phyloP scores from a whole-genome alignment of 1,139 yeast species.

The Scheffersomyces insectosa region DNA sequence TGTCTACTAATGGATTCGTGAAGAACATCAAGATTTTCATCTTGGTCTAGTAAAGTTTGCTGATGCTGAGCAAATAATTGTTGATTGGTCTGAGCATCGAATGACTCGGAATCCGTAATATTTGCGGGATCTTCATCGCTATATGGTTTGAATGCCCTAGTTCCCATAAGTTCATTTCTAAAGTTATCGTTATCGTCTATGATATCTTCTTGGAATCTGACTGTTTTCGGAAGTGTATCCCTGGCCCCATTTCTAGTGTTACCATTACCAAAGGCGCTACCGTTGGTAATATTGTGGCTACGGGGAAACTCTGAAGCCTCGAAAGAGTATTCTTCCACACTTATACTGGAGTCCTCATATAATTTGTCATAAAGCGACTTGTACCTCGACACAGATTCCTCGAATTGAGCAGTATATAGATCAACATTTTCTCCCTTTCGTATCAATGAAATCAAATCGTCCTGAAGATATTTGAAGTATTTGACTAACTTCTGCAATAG shows the following conservation, averaged over 20 bases:
- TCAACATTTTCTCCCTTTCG: slow-evolving; percentile 4
- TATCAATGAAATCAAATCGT: slow-evolving; percentile 26
- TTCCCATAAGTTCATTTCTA: slow-evolving; percentile 17
- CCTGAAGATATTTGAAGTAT: slow-evolving; percentile 30
- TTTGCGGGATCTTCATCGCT: slow-evolving; percentile 12
- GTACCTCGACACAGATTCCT: slow-evolving; percentile 16
- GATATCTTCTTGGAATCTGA: slow-evolving; percentile 52
- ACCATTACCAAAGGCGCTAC: background rate
- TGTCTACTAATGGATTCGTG: slow-evolving; percentile 66
- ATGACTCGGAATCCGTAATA: slow-evolving; percentile 17
- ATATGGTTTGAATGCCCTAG: slow-evolving; percentile 16
- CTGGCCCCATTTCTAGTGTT: slow-evolving; percentile 1
- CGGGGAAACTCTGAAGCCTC: slow-evolving; percentile 7
- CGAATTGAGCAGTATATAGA: slow-evolving; percentile 11
- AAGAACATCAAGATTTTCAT: slow-evolving; percentile 56
- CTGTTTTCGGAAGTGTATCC: slow-evolving; percentile 37
- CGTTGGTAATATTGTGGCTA: slow-evolving; percentile 2
- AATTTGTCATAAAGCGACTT: slow-evolving; percentile 18
- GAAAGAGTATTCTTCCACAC: slow-evolving; percentile 38
- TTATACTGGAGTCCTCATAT: slow-evolving; percentile 29
- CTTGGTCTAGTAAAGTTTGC: slow-evolving; percentile 64
- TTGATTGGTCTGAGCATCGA: slow-evolving; percentile 41
- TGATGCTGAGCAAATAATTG: slow-evolving; percentile 69
- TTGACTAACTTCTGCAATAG: slow-evolving; percentile 38
- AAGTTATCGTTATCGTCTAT: slow-evolving; percentile 19